Base-by-base conservation (phyloP, 2,329 filamentous ascomycete species). In the Dichotomopilus funicola region DNA sequence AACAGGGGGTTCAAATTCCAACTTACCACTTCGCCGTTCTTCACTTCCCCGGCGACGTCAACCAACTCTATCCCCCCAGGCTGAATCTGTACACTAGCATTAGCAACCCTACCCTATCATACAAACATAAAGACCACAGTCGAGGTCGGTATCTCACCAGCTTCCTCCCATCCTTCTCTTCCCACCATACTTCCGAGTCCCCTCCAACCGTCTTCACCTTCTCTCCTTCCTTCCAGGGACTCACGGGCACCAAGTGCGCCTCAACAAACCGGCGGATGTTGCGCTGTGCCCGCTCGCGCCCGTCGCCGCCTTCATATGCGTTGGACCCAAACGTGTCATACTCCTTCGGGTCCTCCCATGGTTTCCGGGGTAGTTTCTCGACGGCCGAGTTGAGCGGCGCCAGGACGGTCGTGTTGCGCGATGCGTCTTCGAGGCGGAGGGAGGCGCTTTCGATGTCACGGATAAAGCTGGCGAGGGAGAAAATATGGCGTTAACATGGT, bases 361-460 rank as follows among this genome's bases (percentile, higher is more conserved):
- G 91, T 70, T 96, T 97, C 51, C 87, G 79, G 0, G 91, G 88
- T 31, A 97, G 75, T 0, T 72, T 75, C 61, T 88, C 87, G 66
- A 99, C 83, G 3, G 86, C 90, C 13, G 81, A 83, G 75, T 99
- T 97, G 53, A 88, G 75, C 0, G 94, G 94, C 5, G 91, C 92
- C 2, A 97, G 82, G 31, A 97, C 84, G 2, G 91, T 96, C 12
- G 88, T 88, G 68, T 92, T 91, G 56, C 79, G 71, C 0, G 73
- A 67, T 0, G 77, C 70, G 67, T 89, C 80, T 63, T 87, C 81
- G 11, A 97, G 80, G 0, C 88, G 87, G 27, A 75, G 72, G 8
- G 83, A 80, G 19, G 91, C 78, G n/a, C 78, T 72, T 47, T 85
- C 80, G 64, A 91, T 83, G 66, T 92, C 86, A 57, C 91, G 83